Conservation (phyloP, 495 filamentous ascomycete genomes). For the Lasiosphaeris hirsuta region DNA sequence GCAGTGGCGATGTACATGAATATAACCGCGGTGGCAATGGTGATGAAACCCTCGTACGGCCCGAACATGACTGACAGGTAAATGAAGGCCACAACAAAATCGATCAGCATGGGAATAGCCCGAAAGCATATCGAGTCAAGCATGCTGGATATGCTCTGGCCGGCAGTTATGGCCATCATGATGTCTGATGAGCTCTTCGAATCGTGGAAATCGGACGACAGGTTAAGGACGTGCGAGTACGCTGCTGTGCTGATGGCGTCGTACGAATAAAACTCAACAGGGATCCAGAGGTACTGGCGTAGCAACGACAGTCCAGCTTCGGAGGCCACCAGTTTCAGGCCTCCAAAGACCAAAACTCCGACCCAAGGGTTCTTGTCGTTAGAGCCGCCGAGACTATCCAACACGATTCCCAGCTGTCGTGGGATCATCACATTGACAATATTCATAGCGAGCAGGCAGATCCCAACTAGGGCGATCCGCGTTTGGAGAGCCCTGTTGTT, state of each 20-base stretch:
- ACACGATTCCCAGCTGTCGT: conserved; percentile 61
- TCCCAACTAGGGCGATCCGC: conserved; percentile 51
- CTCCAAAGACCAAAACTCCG: conserved; percentile 52
- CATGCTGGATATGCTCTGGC: conserved; percentile 58
- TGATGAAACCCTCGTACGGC: conserved; percentile 69
- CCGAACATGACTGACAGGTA: conserved; percentile 70
- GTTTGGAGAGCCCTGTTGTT: conserved; percentile 54
- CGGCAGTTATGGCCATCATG: conserved; percentile 63
- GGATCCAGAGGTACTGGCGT: conserved; percentile 60
- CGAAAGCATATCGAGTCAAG: conserved; percentile 65
- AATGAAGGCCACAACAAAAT: conserved; percentile 63
- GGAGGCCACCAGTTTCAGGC: conserved; percentile 53
- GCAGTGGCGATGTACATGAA: conserved; percentile 62
- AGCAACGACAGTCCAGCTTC: conserved; percentile 55
- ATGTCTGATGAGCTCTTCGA: conserved; percentile 70
- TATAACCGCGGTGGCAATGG: conserved; percentile 55
- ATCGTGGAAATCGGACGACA: conserved; percentile 78
- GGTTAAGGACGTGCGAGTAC: conserved; percentile 71
- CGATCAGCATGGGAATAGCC: conserved; percentile 66
- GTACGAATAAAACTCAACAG: conserved; percentile 62
- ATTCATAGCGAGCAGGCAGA: conserved; percentile 61
- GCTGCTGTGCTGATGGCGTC: conserved; percentile 59
- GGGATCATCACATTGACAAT: conserved; percentile 63
- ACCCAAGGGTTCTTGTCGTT: conserved; percentile 48
- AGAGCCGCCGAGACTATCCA: conserved; percentile 48